Evolutionary conservation across 2,329 filamentous ascomycete genomes (phyloP).

Genomic region (Diplocarpon rosae): DNA sequence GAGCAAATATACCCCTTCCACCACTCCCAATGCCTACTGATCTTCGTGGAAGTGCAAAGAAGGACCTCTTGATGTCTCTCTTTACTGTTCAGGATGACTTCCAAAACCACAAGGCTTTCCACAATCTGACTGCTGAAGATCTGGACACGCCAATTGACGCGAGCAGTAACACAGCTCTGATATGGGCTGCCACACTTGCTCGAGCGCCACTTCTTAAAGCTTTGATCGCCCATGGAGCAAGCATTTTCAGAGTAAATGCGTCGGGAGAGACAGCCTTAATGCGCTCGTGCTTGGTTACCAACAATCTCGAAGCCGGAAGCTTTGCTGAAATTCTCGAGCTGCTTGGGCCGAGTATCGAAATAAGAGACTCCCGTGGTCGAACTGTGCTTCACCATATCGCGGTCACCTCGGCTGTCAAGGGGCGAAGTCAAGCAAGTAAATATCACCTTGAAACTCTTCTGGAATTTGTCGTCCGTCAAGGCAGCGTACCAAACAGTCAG

Average conservation of each 20-base stretch:
- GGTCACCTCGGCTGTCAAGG: slow-evolving; percentile 89
- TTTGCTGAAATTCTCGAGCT: slow-evolving; percentile 88
- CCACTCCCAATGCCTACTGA: slow-evolving; percentile 52
- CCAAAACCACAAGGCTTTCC: slow-evolving; percentile 65
- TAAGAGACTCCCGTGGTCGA: slow-evolving; percentile 77
- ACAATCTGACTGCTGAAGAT: slow-evolving; percentile 64
- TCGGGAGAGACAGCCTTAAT: slow-evolving; percentile 88
- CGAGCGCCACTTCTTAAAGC: slow-evolving; percentile 72
- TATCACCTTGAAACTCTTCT: slow-evolving; percentile 93
- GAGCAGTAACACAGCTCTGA: slow-evolving; percentile 79
- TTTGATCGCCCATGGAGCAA: slow-evolving; percentile 74
- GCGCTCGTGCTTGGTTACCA: slow-evolving; percentile 84
- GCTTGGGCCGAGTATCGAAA: slow-evolving; percentile 79
- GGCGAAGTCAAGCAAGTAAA: slow-evolving; percentile 78
- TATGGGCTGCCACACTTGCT: slow-evolving; percentile 92
- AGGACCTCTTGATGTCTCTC: slow-evolving; percentile 68
- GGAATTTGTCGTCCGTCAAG: slow-evolving; percentile 87
- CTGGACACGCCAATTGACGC: slow-evolving; percentile 88
- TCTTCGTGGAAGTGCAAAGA: slow-evolving; percentile 65
- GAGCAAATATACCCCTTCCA: slow-evolving; percentile 48
- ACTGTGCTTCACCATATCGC: slow-evolving; percentile 96
- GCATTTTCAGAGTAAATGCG: slow-evolving; percentile 76
- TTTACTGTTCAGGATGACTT: slow-evolving; percentile 65
- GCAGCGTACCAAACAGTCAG: slow-evolving; percentile 49
- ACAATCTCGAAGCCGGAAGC: slow-evolving; percentile 81